Evolutionary conservation across 225 moss, liverwort and hornwort genomes (phyloP), one percentile per base, ranked within the genome.

Genomic region (Bryum argenteum): DNA sequence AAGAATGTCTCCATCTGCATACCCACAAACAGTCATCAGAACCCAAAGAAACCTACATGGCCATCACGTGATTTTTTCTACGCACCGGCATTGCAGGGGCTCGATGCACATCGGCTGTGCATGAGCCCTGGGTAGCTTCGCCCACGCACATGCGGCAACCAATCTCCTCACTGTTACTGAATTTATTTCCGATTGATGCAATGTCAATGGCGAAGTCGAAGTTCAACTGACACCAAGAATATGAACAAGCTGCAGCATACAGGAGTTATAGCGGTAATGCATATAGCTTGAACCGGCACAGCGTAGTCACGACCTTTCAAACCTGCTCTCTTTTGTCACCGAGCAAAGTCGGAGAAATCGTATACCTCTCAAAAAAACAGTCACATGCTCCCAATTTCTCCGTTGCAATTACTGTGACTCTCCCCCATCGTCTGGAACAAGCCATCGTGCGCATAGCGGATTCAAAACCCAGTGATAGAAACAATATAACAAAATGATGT

Each of bases 1-100:
- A 91, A 69, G 33, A 89, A 91, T 1, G 91, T 89, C 70, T 87
- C 83, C 77, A 76, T 79, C 82, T 82, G 63, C 47, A 56, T 16
- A 58, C 55, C 3, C 6, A 48, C 47, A 14, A 48, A 15, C 50
- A 13, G 23, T 8, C 18, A 42, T 77, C 40, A 69, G 54, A 33
- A 54, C 28, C 20, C 19, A 33, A 6, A 33, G 33, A 33, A 33
- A 43, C 28, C 43, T 43, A 15, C 40, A 62, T 53, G 44, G 40
- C 44, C 14, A 51, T 61, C 50, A 24, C 53, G 37, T 20, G 37
- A 65, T 8, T 14, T 50, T 15, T 13, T 21, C 54, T 47, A 47
- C 78, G 8, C 62, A 78, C 78, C 67, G 74, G 74, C 74, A 78
- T 78, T 73, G 61, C 78, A 79, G 69, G 69, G 41, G 69, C 42